Evolutionary conservation across 257 asterid genomes (phyloP).

Genomic region (Forsythia viridissima): DNA sequence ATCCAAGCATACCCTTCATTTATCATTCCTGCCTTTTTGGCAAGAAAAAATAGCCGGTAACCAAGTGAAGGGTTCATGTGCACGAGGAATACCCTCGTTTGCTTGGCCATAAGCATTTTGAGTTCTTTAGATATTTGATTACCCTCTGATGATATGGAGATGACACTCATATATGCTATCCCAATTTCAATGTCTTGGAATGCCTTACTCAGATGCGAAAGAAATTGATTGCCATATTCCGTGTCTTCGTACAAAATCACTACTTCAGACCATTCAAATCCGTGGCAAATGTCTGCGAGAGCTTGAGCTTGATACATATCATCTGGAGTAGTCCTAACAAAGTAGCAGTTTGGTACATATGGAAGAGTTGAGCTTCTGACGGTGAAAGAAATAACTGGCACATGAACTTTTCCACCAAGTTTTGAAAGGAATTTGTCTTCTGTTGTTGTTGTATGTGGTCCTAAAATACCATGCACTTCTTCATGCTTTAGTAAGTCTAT

Average conservation of each 20-base stretch:
- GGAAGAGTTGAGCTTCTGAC: conserved; percentile 25
- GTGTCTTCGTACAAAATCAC: conserved; percentile 8
- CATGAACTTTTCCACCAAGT: conserved; percentile 39
- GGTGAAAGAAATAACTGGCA: conserved; percentile 46
- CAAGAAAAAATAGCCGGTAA: conserved; percentile 35
- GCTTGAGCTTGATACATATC: conserved; percentile 46
- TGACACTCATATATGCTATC: conserved; percentile 28
- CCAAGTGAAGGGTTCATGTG: conserved; percentile 51
- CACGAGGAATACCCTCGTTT: conserved; percentile 50
- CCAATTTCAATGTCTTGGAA: conserved; percentile 38
- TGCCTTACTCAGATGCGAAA: conserved; percentile 39
- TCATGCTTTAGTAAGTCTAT: conserved; percentile 46
- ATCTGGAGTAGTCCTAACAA: conserved; percentile 29
- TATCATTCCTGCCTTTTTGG: conserved; percentile 41
- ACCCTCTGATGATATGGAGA: too few relatives aligned
- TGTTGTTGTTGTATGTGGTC: too few relatives aligned
- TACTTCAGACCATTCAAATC: conserved; percentile 46
- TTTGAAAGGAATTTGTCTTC: too few relatives aligned
- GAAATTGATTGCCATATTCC: conserved; percentile 45
- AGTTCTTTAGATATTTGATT: too few relatives aligned
- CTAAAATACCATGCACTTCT: conserved; percentile 42
- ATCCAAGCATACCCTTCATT: conserved; percentile 66
- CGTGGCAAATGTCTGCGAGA: conserved; percentile 46
- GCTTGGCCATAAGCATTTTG: conserved; percentile 17
- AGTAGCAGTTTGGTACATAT: conserved; percentile 21